Percentiles rank a stretch among this genome's conserved stretches.
Evolutionary conservation across 441 rosid genomes (phyloP).

Genomic region (Daphne laureola): DNA sequence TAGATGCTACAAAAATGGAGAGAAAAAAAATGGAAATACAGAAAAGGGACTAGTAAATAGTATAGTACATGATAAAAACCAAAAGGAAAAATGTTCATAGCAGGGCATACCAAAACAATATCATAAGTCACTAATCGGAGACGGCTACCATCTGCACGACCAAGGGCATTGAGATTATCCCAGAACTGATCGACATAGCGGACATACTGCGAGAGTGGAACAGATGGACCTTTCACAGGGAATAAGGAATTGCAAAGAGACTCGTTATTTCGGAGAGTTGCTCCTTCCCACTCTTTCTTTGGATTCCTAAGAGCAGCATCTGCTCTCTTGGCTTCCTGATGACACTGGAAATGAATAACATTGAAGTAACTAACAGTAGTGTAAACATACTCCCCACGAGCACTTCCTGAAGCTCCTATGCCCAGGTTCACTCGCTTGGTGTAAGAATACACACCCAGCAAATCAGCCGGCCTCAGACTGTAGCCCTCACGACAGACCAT

Average conservation of each 20-base stretch:
- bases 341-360: slow-evolving; percentile 98
- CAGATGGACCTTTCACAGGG: slow-evolving; percentile 92
- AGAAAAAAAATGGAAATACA: not conserved
- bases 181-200: slow-evolving; percentile 94
- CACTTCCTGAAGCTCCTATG: slow-evolving; percentile 86
- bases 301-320: slow-evolving; percentile 96
- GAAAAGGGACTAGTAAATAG: not conserved
- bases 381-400: slow-evolving; percentile 98
- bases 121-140: slow-evolving; percentile 93
- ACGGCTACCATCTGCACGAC: slow-evolving; percentile 97
- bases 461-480: slow-evolving; percentile 92
- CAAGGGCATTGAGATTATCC: slow-evolving; percentile 97
- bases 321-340: slow-evolving; percentile 99
- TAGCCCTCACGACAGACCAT: slow-evolving; percentile 99
- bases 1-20: not conserved
- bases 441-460: slow-evolving; percentile 88
- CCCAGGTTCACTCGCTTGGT: slow-evolving; percentile 98
- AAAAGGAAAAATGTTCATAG: not conserved
- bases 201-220: slow-evolving; percentile 73
- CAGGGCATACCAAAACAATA: slow-evolving; percentile 76
- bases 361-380: slow-evolving; percentile 98
- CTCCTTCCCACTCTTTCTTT: slow-evolving; percentile 99
- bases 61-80: not conserved
- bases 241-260: slow-evolving; percentile 98
- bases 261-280: slow-evolving; percentile 92